Percentiles rank a stretch among this genome's conserved stretches.
These are phyloP conservation scores for Coniochaeta hoffmannii DNA, from an alignment of 2,329 filamentous ascomycete species.

Conservation along the genomic window DNA sequence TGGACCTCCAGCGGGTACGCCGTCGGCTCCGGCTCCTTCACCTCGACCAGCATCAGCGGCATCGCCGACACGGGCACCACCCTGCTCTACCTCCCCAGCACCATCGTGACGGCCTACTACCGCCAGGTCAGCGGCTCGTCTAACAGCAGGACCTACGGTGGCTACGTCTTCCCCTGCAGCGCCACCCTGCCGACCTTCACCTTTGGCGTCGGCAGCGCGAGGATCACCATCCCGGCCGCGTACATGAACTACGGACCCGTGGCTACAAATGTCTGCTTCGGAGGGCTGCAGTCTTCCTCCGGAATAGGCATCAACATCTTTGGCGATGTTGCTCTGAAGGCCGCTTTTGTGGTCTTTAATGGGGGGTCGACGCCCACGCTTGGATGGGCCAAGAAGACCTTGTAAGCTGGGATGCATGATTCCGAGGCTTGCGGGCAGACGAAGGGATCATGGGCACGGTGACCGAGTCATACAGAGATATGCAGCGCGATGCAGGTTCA, in stretches of 20 bases:
- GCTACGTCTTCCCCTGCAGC: slow-evolving; percentile 46
- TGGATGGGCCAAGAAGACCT: slow-evolving; percentile 17
- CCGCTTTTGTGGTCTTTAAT: slow-evolving; percentile 18
- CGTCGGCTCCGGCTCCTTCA: slow-evolving; percentile 27
- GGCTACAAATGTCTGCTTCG: slow-evolving; percentile 44
- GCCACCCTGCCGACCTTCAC: slow-evolving; percentile 39
- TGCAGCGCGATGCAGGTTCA: too few relatives aligned
- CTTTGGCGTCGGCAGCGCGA: slow-evolving; percentile 36
- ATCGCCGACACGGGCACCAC: slow-evolving; percentile 55
- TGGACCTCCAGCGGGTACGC: slow-evolving; percentile 36
- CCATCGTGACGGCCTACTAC: slow-evolving; percentile 45
- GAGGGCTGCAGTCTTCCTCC: slow-evolving; percentile 48
- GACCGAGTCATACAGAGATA: too few relatives aligned
- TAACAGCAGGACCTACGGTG: slow-evolving; percentile 28
- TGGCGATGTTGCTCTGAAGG: slow-evolving; percentile 18
- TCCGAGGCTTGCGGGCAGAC: neutral
- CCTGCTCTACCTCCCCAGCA: slow-evolving; percentile 40
- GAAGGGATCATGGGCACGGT: too few relatives aligned
- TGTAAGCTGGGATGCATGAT: neutral
- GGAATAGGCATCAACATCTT: slow-evolving; percentile 17
- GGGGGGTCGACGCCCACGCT: slow-evolving; percentile 11
- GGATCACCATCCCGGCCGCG: slow-evolving; percentile 39
- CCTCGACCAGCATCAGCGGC: slow-evolving; percentile 24
- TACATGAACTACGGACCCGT: slow-evolving; percentile 27
- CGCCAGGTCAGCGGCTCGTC: slow-evolving; percentile 34